Conservation (phyloP, 208 protist genomes). For the Pavlovales sp. region DNA sequence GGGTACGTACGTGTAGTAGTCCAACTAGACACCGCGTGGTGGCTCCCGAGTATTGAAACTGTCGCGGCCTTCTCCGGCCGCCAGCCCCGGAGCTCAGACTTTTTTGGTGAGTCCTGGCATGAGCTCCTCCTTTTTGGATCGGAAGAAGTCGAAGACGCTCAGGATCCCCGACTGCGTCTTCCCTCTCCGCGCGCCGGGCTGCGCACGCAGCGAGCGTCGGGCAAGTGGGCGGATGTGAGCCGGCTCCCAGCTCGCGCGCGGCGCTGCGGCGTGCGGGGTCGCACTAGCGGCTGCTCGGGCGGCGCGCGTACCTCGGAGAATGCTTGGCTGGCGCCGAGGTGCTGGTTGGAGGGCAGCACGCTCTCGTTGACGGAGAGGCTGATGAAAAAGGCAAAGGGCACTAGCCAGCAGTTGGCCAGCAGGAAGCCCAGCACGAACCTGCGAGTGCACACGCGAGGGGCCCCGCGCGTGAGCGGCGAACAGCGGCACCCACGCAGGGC, state of each 20-base stretch:
- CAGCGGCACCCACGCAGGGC: no score
- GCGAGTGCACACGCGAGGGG: no score
- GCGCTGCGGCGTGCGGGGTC: no score
- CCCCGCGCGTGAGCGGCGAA: no score
- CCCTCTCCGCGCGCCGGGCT: not conserved
- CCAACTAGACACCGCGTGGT: no score
- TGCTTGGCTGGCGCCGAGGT: not conserved
- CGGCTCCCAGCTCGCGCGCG: no score
- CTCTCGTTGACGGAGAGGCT: constrained; percentile 39
- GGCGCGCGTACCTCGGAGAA: not conserved
- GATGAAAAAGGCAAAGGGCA: constrained; percentile 41
- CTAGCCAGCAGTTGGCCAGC: constrained; percentile 25
- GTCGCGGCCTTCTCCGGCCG: no score
- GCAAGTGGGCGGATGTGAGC: not conserved
- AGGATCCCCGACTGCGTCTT: not conserved
- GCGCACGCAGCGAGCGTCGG: no score
- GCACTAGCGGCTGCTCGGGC: no score
- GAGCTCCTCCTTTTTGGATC: not conserved
- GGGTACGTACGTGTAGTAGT: no score
- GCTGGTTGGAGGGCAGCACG: not conserved
- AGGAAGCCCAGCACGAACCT: constrained; percentile 36
- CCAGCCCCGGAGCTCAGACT: no score
- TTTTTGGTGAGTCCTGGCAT: not conserved
- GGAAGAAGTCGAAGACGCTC: not conserved
- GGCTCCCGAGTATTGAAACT: no score